A percentile compares a stretch with the other conserved stretches of the same genome.
These are phyloP conservation scores for Paramecium primaurelia DNA, from an alignment of 73 alveolate species.

Conservation along the genomic window DNA sequence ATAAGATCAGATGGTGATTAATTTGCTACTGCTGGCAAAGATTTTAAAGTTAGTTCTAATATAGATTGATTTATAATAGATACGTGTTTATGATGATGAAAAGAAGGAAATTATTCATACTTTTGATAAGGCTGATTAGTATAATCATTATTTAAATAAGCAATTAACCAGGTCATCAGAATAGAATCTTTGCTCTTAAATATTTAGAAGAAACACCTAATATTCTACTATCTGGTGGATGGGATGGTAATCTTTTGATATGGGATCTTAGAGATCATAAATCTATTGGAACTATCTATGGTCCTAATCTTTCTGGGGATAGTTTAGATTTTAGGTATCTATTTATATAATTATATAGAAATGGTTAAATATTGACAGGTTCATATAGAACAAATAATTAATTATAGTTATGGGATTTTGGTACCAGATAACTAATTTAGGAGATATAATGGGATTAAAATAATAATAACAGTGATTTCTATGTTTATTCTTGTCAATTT, in stretches of 20 bases:
- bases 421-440: conserved; percentile 69
- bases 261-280: conserved; percentile 87
- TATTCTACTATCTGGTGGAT: conserved; percentile 82
- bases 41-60: conserved; percentile 57
- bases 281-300: conserved; percentile 76
- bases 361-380: conserved; percentile 81
- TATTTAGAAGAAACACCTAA: conserved; percentile 77
- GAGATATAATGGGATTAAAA: conserved; percentile 73
- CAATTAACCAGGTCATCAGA: conserved; percentile 78
- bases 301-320: conserved; percentile 83
- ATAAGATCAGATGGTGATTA: conserved; percentile 86
- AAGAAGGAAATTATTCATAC: conserved; percentile 69
- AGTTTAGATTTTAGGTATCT: conserved; percentile 64
- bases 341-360: not conserved
- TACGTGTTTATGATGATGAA: conserved; percentile 62
- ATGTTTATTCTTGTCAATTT: conserved; percentile 76
- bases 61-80: conserved; percentile 45
- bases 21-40: conserved; percentile 94
- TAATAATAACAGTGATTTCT: conserved; percentile 62
- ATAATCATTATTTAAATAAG: not conserved
- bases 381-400: conserved; percentile 78
- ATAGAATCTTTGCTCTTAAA: conserved; percentile 80
- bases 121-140: conserved; percentile 73
- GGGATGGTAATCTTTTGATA: conserved; percentile 85
- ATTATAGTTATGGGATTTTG: conserved; percentile 80